Evolutionary conservation across 768 basidiomycete species (phyloP).

Genomic region (Pleurotus sapidus): DNA sequence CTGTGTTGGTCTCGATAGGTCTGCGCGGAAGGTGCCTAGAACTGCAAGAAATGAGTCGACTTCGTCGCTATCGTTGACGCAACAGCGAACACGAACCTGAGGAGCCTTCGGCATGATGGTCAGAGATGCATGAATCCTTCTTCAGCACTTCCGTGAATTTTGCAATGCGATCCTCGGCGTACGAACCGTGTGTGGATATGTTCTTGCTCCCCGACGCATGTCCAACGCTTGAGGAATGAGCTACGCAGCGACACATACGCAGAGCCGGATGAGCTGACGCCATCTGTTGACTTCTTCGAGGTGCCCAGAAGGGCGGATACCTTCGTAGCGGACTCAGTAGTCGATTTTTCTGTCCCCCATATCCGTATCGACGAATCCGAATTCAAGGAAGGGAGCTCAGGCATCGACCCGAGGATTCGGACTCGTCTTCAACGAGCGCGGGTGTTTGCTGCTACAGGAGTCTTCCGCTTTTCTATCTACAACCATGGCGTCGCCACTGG

Average conservation of each 20-base stretch:
- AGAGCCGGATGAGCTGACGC: slow-evolving; percentile 13
- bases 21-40: background rate
- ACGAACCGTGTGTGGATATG: too few species aligned
- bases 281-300: slow-evolving; percentile 7
- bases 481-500: background rate
- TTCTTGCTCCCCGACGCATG: too few species aligned
- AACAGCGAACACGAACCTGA: slow-evolving; percentile 25
- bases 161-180: slow-evolving; percentile 6
- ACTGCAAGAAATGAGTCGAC: too few species aligned
- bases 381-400: background rate
- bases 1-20: background rate
- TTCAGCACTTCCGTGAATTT: slow-evolving; percentile 54
- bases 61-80: too few species aligned
- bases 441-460: background rate
- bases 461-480: background rate
- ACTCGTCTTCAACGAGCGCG: too few species aligned
- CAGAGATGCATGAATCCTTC: slow-evolving; percentile 67
- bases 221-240: slow-evolving; percentile 33
- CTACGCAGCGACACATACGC: slow-evolving; percentile 33
- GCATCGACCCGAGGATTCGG: too few species aligned
- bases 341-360: background rate
- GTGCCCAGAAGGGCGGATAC: background rate
- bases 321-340: background rate
- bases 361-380: background rate
- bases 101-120: slow-evolving; percentile 55